phyloP scores from a whole-genome alignment of 345 rosid genomes.

The Anacardium occidentale region DNA sequence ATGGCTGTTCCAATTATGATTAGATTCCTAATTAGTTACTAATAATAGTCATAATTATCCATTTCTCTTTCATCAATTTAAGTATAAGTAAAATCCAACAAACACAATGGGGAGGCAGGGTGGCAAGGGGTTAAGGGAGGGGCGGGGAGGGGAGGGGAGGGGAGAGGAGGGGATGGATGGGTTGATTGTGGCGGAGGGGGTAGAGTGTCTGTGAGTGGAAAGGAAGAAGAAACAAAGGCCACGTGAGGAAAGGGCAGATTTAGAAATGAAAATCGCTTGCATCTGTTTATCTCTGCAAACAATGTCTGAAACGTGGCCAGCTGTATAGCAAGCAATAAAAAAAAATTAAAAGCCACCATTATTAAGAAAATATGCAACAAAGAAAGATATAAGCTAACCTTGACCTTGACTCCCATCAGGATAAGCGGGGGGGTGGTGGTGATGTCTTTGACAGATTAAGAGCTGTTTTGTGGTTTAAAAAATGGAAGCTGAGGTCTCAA shows the following conservation, averaged over 20 bases:
- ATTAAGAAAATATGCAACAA: not conserved
- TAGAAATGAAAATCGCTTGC: not conserved
- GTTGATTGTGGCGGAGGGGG: not conserved
- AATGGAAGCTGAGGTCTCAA: not conserved
- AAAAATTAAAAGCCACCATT: not conserved
- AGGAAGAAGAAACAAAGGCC: slow-evolving; percentile 13
- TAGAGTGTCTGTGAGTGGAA: not conserved
- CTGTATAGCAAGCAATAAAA: slow-evolving; percentile 18
- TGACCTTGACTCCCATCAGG: slow-evolving; percentile 2
- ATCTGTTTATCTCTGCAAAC: slow-evolving; percentile 14
- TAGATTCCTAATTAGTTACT: not conserved
- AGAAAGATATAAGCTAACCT: not conserved
- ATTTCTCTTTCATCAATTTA: no score
- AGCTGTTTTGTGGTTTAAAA: not conserved
- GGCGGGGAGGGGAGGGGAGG: not conserved
- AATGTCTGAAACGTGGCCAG: slow-evolving; percentile 41
- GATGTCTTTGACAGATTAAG: not conserved
- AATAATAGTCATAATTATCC: not conserved
- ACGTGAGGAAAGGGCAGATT: slow-evolving; percentile 27
- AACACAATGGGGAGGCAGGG: no score
- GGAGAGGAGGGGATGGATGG: not conserved
- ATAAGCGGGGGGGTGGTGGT: no score
- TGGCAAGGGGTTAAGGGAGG: no score
- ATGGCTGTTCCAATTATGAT: not conserved
- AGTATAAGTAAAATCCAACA: no score